Base-by-base conservation (phyloP, 495 filamentous ascomycete genomes). In the Xylaria sp. region DNA sequence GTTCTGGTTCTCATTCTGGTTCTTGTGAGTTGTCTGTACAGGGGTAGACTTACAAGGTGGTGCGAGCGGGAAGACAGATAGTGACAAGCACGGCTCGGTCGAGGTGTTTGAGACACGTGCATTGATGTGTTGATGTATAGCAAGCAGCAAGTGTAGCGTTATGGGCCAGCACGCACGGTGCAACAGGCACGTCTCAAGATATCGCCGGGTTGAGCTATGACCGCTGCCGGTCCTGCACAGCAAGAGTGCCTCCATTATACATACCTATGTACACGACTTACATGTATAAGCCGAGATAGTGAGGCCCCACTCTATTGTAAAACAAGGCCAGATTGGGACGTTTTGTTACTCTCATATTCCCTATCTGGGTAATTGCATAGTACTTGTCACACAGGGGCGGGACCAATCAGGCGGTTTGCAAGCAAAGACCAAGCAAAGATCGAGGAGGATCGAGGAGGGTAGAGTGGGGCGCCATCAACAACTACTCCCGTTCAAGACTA, bases 31-130 rank as follows among this genome's bases (percentile, higher is more conserved):
- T 59, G 57, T 59, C 33, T 37, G 33, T 59, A 5, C 29, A 40
- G 41, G 63, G 63, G 46, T 35, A 52, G 26, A 66, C 31, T 43
- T 19, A 24, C 59, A 62, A 8, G 37, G 59, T 62, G 5, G 33
- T 40, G 63, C 43, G 63, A 53, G 19, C 31, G 44, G 63, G 43
- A 48, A 65, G 40, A 33, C n/a, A n/a, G n/a, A 2, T 21, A 37
- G 41, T 21, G 19, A 11, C 62, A 5, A 44, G 29, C 9, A 43
- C 37, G 37, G 35, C 33, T 21, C 26, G 37, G 4, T 66, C n/a
- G 44, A 37, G 8, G 3, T 43, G 12, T 48, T 43, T 29, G 48
- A 43, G 33, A 67, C 64, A 33, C 11, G 15, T 35, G 35, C n/a
- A 48, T 33, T 33, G 19, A 55, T 33, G 5, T 17, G 19, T 29